These are phyloP conservation scores for Neofusicoccum parvum DNA, from an alignment of 2,329 filamentous ascomycete genomes.

Conservation along the genomic window DNA sequence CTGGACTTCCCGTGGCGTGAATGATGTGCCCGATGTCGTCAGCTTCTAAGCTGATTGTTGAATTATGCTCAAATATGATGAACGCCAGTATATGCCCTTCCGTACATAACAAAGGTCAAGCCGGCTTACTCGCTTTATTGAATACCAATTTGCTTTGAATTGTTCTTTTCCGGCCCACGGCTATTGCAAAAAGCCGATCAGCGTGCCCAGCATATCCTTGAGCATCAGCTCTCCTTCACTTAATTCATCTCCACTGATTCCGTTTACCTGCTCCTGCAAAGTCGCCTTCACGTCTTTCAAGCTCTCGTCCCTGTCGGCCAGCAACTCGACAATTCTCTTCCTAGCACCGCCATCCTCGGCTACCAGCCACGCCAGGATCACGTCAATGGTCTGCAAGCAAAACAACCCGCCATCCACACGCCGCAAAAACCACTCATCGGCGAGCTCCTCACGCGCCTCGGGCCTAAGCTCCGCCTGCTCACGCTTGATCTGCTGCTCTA, in stretches of 20 bases:
- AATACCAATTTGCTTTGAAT: no score
- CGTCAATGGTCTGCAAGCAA: slow-evolving; percentile 79
- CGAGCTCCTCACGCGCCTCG: slow-evolving; percentile 63
- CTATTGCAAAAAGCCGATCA: slow-evolving; percentile 51
- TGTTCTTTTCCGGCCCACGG: no score
- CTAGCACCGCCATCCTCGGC: slow-evolving; percentile 83
- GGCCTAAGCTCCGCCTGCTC: slow-evolving; percentile 62
- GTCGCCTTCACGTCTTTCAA: slow-evolving; percentile 66
- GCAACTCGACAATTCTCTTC: slow-evolving; percentile 61
- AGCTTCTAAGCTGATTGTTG: no score
- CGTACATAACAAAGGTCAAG: no score
- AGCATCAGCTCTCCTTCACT: slow-evolving; percentile 52
- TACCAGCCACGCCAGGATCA: slow-evolving; percentile 84
- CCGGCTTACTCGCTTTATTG: no score
- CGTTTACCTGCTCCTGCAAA: slow-evolving; percentile 68
- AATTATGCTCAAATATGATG: no score
- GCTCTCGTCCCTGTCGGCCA: slow-evolving; percentile 70
- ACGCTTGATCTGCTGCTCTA: slow-evolving; percentile 64
- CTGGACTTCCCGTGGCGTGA: no score
- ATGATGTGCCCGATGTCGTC: no score
- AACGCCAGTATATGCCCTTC: no score
- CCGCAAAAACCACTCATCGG: slow-evolving; percentile 69
- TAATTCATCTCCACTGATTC: slow-evolving; percentile 53
- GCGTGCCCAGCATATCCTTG: slow-evolving; percentile 67
- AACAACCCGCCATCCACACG: slow-evolving; percentile 84